These are phyloP conservation scores for Lactarius psammicola DNA, from an alignment of 768 basidiomycete species.

Conservation along the genomic window DNA sequence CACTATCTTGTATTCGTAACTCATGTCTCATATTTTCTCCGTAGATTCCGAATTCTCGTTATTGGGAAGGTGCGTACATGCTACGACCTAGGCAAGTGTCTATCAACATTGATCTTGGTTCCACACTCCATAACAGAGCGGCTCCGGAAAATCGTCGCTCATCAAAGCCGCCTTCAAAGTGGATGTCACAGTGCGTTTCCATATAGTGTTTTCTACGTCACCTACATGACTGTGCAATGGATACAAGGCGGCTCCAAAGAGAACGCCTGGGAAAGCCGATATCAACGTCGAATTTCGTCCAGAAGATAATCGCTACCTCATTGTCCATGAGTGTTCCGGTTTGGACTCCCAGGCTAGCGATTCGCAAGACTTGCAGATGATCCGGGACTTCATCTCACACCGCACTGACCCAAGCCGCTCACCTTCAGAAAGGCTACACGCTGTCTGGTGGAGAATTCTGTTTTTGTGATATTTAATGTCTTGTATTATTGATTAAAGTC, in stretches of 20 bases:
- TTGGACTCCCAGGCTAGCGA: background rate
- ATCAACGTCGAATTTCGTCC: constrained; percentile 1
- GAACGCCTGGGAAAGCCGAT: too few species aligned
- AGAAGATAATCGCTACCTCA: constrained; percentile 2
- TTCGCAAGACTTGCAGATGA: background rate
- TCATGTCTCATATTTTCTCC: background rate
- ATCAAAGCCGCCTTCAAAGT: constrained; percentile 6
- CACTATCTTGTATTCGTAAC: background rate
- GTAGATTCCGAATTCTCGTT: constrained; percentile 6
- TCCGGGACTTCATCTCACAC: background rate
- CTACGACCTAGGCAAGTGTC: too few species aligned
- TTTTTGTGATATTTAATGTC: too few species aligned
- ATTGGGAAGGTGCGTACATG: too few species aligned
- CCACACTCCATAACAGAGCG: too few species aligned
- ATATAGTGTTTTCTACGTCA: too few species aligned
- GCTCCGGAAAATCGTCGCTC: constrained; percentile 19
- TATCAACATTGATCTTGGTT: too few species aligned
- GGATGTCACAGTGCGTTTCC: constrained; percentile 2
- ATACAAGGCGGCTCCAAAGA: background rate
- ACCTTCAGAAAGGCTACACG: constrained; percentile 10
- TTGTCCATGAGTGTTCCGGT: constrained; percentile 9
- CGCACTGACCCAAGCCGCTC: background rate
- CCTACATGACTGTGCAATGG: too few species aligned
- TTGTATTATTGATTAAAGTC: too few species aligned
- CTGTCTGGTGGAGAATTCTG: background rate